These are phyloP conservation scores for Lactuca sativa DNA, from an alignment of 129 eudicot species.

Conservation along the genomic window DNA sequence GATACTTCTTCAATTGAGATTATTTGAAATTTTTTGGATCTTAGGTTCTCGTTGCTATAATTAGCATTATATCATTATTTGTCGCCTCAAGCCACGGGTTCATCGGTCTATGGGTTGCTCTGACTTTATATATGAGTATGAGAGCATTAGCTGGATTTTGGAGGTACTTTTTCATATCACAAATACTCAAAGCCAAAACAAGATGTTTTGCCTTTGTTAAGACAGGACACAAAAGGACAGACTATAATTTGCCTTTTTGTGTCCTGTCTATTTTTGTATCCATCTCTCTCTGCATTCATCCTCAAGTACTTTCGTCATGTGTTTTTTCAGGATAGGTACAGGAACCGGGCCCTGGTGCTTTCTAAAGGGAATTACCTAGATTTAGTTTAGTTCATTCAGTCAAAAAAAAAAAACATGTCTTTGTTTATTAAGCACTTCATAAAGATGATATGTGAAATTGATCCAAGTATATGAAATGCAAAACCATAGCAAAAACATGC, in stretches of 20 bases:
- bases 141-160: slow-evolving; percentile 81
- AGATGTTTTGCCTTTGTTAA: not conserved
- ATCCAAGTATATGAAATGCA: not conserved
- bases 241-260: not conserved
- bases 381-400: not conserved
- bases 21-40: not conserved
- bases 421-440: too few species aligned
- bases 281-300: not conserved
- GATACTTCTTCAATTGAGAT: not conserved
- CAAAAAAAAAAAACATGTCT: too few species aligned
- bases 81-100: slow-evolving; percentile 57
- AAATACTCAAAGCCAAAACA: not conserved
- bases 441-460: too few species aligned
- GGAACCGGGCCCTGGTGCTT: slow-evolving; percentile 88
- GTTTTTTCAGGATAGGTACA: slow-evolving; percentile 73
- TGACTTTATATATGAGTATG: slow-evolving; percentile 78
- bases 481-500: not conserved
- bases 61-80: slow-evolving; percentile 56
- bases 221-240: not conserved
- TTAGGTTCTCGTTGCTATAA: slow-evolving; percentile 67
- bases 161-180: slow-evolving; percentile 49
- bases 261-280: not conserved
- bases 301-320: slow-evolving; percentile 6
- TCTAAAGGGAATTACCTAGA: slow-evolving; percentile 41
- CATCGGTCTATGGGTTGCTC: slow-evolving; percentile 75